Evolutionary conservation across 208 protist genomes (phyloP).

Genomic region (Trypanosomatidae sp.): DNA sequence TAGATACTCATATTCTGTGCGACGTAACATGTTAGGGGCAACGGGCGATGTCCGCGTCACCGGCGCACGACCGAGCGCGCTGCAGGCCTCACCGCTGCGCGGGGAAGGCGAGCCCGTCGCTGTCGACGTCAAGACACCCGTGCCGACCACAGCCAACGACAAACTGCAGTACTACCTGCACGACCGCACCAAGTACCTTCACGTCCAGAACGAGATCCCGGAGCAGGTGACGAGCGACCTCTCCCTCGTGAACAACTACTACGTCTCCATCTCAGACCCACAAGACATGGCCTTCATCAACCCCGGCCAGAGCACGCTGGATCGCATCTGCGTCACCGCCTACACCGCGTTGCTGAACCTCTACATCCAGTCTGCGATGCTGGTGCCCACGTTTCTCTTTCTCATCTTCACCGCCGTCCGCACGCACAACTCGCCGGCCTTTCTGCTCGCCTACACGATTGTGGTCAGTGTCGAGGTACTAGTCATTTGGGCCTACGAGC

Average conservation of each 20-base stretch:
- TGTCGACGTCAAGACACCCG: conserved; percentile 5
- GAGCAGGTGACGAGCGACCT: conserved; percentile 30
- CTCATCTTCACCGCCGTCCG: conserved; percentile 27
- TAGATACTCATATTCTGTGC: too few relatives aligned
- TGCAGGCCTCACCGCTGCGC: too few relatives aligned
- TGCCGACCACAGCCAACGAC: conserved; percentile 16
- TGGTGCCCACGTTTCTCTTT: conserved; percentile 38
- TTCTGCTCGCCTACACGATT: conserved; percentile 33
- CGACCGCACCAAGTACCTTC: conserved; percentile 33
- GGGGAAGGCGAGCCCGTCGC: too few relatives aligned
- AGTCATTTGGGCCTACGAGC: conserved; percentile 28
- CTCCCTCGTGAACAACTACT: conserved; percentile 47
- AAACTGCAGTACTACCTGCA: conserved; percentile 24
- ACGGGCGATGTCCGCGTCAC: too few relatives aligned
- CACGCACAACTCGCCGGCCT: conserved; percentile 8
- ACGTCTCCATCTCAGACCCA: conserved; percentile 54
- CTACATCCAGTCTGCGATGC: conserved; percentile 29
- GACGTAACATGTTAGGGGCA: too few relatives aligned
- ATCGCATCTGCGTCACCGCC: neutral
- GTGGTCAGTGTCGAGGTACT: conserved; percentile 19
- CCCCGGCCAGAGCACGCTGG: conserved; percentile 1
- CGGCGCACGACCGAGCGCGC: too few relatives aligned
- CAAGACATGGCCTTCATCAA: conserved; percentile 32
- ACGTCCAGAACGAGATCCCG: conserved; percentile 31
- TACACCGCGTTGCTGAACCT: conserved; percentile 34